Percentiles rank a stretch among this genome's conserved stretches.
These are phyloP conservation scores for Coleophoma cylindrospora DNA, from an alignment of 2,329 filamentous ascomycete genomes.

Conservation along the genomic window DNA sequence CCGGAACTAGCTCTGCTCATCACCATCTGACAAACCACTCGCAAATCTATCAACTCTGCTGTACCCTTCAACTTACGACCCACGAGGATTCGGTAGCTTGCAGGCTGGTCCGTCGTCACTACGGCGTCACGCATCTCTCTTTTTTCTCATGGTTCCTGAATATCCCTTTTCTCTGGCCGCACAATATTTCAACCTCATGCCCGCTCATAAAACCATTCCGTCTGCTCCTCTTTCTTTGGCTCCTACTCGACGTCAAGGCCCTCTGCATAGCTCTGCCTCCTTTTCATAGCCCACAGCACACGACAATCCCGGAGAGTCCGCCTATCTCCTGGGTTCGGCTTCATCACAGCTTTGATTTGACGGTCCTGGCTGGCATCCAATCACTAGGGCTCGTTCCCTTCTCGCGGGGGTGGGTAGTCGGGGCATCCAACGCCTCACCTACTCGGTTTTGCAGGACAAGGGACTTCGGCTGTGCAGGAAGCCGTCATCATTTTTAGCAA, in stretches of 20 bases:
- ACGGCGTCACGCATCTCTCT: background rate
- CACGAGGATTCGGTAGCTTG: background rate
- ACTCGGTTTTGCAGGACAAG: background rate
- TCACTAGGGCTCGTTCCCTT: slow-evolving; percentile 3
- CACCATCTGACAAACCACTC: no score
- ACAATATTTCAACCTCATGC: background rate
- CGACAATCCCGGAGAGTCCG: background rate
- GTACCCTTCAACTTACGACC: background rate
- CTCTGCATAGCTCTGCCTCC: background rate
- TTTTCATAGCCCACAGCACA: slow-evolving; percentile 1
- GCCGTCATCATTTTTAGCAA: background rate
- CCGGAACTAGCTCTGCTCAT: no score
- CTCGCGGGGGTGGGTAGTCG: slow-evolving; percentile 6
- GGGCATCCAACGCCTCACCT: background rate
- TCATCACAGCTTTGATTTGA: background rate
- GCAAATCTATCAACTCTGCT: no score
- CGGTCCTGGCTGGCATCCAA: slow-evolving; percentile 4
- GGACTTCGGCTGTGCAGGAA: background rate
- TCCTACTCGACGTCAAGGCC: background rate
- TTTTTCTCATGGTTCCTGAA: slow-evolving; percentile 10
- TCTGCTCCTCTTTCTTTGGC: slow-evolving; percentile 2
- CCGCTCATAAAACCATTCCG: background rate
- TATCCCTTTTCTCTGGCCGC: slow-evolving; percentile 8
- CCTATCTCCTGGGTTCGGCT: background rate
- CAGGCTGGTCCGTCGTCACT: background rate